Evolutionary conservation across 1,284 basidiomycete species (phyloP).

Genomic region (Veloporphyrellus conicus): DNA sequence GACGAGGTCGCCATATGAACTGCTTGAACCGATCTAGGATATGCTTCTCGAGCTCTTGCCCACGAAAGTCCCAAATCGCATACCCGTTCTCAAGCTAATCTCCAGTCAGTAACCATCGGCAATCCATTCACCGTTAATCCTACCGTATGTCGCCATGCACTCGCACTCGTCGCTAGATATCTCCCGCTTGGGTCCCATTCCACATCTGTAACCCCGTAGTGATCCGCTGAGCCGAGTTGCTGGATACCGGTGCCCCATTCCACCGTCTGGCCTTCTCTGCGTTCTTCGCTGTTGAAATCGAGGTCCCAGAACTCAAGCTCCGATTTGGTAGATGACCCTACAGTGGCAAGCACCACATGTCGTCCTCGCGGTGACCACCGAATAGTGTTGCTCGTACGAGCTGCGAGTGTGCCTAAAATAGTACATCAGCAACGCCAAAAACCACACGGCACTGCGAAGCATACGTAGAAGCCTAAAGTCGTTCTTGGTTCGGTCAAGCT

Average conservation of each 20-base stretch:
- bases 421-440: constrained; percentile 3
- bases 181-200: constrained; percentile 99
- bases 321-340: constrained; percentile 92
- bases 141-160: constrained; percentile 92
- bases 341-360: constrained; percentile 92
- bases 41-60: constrained; percentile 85
- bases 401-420: constrained; percentile 67
- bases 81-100: constrained; percentile 91
- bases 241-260: constrained; percentile 89
- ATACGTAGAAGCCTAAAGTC: constrained; percentile 88
- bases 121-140: constrained; percentile 5
- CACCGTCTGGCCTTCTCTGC: constrained; percentile 55
- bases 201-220: constrained; percentile 97
- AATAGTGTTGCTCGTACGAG: constrained; percentile 91
- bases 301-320: constrained; percentile 99
- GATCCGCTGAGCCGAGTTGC: constrained; percentile 85
- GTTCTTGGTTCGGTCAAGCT: constrained; percentile 89
- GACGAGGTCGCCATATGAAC: constrained; percentile 96
- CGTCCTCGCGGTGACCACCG: constrained; percentile 97
- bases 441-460: constrained; percentile 26
- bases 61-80: constrained; percentile 97
- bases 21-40: constrained; percentile 97
- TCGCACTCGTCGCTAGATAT: constrained; percentile 90
- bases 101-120: constrained; percentile 8
- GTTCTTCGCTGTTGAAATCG: constrained; percentile 83